Conservation (phyloP, 2,329 filamentous ascomycete genomes). For the Graphiopsis chlorocephala region DNA sequence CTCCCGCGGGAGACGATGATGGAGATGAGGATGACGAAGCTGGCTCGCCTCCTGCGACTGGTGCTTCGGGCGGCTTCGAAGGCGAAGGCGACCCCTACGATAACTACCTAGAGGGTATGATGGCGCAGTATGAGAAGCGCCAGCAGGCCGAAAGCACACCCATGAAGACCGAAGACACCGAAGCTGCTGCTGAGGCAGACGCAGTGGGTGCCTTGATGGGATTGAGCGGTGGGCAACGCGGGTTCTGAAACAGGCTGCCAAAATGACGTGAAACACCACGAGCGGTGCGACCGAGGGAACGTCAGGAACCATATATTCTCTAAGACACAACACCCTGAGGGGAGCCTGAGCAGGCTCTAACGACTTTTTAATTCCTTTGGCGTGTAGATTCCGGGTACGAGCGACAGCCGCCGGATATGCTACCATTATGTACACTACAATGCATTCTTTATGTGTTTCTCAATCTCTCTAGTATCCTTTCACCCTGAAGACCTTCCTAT, state of each 20-base stretch:
- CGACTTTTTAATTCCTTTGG: constrained; percentile 4
- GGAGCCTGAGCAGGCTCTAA: neutral
- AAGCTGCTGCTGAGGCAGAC: constrained; percentile 25
- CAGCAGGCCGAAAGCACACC: constrained; percentile 27
- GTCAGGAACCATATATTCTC: neutral
- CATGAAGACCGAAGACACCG: constrained; percentile 21
- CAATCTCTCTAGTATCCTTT: neutral
- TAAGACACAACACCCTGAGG: neutral
- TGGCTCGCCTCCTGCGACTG: constrained; percentile 30
- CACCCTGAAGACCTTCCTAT: neutral
- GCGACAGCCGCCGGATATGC: constrained; percentile 6
- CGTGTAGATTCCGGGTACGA: neutral
- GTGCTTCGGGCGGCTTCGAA: constrained; percentile 32
- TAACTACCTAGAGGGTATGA: constrained; percentile 31
- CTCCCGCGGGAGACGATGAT: constrained; percentile 11
- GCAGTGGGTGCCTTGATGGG: constrained; percentile 29
- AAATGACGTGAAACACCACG: neutral
- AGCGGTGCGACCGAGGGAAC: neutral
- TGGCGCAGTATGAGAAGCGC: constrained; percentile 25
- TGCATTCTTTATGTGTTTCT: neutral
- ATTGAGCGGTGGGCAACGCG: constrained; percentile 20
- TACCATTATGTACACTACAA: constrained; percentile 9
- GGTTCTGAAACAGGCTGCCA: neutral
- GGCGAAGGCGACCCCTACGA: constrained; percentile 35
- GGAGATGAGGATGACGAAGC: constrained; percentile 18